A percentile compares a stretch with the other conserved stretches of the same genome.
Evolutionary conservation across 805 yeast species (phyloP).

Genomic region (Kluyveromyces nonfermentans): DNA sequence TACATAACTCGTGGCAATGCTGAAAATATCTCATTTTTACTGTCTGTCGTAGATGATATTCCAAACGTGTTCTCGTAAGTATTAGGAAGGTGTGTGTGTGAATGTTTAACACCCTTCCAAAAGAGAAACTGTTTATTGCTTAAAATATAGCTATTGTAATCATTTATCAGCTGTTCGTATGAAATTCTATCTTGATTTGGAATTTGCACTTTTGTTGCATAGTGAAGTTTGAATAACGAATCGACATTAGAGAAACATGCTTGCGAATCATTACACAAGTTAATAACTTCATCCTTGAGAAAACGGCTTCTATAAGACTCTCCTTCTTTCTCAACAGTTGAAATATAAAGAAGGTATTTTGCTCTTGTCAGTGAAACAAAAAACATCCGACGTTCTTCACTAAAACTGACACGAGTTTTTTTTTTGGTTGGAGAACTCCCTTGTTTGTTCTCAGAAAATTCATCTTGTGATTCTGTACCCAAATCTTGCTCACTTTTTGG

Average conservation of each 20-base stretch:
- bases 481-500: background rate
- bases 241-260: background rate
- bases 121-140: background rate
- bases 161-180: conserved; percentile 1
- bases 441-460: conserved; percentile 9
- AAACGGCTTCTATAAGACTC: conserved; percentile 4
- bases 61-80: background rate
- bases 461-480: conserved; percentile 12
- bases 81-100: background rate
- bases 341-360: conserved; percentile 42
- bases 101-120: background rate
- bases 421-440: conserved; percentile 4
- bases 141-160: background rate
- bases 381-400: conserved; percentile 74
- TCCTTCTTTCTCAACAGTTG: conserved; percentile 16
- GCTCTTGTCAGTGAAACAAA: conserved; percentile 90
- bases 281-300: conserved; percentile 4
- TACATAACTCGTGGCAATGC: conserved; percentile 1
- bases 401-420: conserved; percentile 3
- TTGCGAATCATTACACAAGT: background rate
- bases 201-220: conserved; percentile 1
- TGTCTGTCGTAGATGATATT: background rate
- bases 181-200: conserved; percentile 3
- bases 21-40: background rate
- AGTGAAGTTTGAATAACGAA: conserved; percentile 1